A percentile compares a stretch with the other conserved stretches of the same genome.
Evolutionary conservation across 1,284 basidiomycete species (phyloP).

Genomic region (Cutaneotrichosporon curvatum): DNA sequence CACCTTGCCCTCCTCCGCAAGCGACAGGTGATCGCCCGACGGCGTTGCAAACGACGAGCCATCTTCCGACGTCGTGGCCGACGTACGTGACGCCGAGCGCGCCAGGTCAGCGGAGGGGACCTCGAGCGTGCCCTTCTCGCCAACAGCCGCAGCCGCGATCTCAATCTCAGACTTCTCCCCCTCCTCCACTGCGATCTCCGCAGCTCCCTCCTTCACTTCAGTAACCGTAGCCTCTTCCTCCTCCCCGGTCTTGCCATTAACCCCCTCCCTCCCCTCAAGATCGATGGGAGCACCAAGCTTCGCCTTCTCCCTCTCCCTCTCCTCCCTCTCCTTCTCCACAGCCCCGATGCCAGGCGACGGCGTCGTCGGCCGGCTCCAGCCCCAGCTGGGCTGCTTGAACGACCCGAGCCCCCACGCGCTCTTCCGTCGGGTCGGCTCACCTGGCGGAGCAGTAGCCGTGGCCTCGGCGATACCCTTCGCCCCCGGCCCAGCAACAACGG

Average conservation of each 20-base stretch:
- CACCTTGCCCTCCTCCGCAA: constrained; percentile 1
- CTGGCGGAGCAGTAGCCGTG: not conserved
- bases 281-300: constrained; percentile 1
- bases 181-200: not conserved
- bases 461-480: too few species aligned
- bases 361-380: constrained; percentile 7
- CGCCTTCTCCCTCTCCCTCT: not conserved
- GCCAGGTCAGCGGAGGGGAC: not conserved
- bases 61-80: constrained; percentile 1
- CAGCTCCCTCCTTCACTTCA: not conserved
- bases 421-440: constrained; percentile 4
- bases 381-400: constrained; percentile 1
- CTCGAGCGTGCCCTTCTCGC: not conserved
- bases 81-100: constrained; percentile 5
- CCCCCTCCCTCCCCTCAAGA: not conserved
- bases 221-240: not conserved
- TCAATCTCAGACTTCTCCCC: not conserved
- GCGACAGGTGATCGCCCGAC: constrained; percentile 3
- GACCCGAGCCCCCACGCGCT: constrained; percentile 10
- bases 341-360: not conserved
- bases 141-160: not conserved
- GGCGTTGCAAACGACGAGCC: constrained; percentile 9
- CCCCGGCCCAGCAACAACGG: constrained; percentile 1
- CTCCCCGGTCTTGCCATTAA: too few species aligned
- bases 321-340: not conserved